phyloP scores from a whole-genome alignment of 1,284 basidiomycete species.

The Cryptococcus amylolentus region DNA sequence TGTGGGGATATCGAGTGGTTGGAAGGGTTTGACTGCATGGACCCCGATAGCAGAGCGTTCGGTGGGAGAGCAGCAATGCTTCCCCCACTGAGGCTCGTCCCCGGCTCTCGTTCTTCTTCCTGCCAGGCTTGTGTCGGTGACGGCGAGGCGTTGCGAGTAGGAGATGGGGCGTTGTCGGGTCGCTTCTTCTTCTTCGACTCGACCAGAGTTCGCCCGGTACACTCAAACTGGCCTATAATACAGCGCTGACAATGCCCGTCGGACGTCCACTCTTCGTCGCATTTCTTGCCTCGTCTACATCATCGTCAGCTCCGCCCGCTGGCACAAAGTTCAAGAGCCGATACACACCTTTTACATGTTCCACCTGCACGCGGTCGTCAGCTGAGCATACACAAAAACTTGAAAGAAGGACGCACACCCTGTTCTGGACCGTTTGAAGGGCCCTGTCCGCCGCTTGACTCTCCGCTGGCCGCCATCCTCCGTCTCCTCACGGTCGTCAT shows the following conservation, averaged over 20 bases:
- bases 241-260: slow-evolving; percentile 27
- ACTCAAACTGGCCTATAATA: slow-evolving; percentile 22
- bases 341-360: slow-evolving; percentile 24
- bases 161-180: too few species aligned
- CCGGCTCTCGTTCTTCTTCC: too few species aligned
- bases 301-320: background rate
- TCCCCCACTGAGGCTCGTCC: too few species aligned
- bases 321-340: too few species aligned
- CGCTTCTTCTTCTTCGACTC: background rate
- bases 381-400: background rate
- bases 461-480: background rate
- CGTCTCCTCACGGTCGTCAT: too few species aligned
- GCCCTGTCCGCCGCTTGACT: slow-evolving; percentile 16
- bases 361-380: slow-evolving; percentile 12
- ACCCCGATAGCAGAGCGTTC: too few species aligned
- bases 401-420: slow-evolving; percentile 16
- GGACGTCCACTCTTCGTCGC: slow-evolving; percentile 27
- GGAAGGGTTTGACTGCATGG: too few species aligned
- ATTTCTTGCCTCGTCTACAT: slow-evolving; percentile 27
- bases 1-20: too few species aligned
- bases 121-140: too few species aligned
- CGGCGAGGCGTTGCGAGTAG: too few species aligned
- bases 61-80: too few species aligned
- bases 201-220: slow-evolving; percentile 13
- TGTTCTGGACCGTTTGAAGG: slow-evolving; percentile 25